Base-by-base conservation (phyloP, 2,329 filamentous ascomycete species). In the Neospermospora avenae region DNA sequence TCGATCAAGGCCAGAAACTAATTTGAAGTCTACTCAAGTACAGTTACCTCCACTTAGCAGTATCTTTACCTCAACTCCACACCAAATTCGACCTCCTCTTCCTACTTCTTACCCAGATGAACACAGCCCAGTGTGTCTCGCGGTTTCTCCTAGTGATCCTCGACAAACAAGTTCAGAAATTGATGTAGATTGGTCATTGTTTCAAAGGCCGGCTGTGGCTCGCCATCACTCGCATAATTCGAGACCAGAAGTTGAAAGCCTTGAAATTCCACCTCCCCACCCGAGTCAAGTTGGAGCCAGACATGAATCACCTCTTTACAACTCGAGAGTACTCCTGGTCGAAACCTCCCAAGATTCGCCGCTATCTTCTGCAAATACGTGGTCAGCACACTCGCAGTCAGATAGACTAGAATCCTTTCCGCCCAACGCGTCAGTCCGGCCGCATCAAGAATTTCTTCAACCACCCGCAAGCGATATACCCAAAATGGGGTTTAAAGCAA, bases 21-120 rank as follows among this genome's bases (percentile, higher is more conserved):
- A 44, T 39, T 59, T 65, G 24, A 67, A 68, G 13, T 42, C 62
- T 34, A 55, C 63, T 25, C 64, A 70, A 65, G 71, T 73, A 63
- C 67, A 68, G 28, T 63, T 74, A 4, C 72, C 72, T 45, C 67
- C 72, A 14, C 55, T 74, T 44, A 74, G 69, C 55, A 73, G 71
- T 60, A 49, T 74, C 7, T 71, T 73, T 67, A 68, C 61, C 16
- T 64, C 69, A 24, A 48, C 64, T 45, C 37, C 63, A 55, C 63
- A 63, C 46, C 65, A 58, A 57, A 60, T 31, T 37, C 61, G 63
- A 44, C 65, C 67, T 28, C 58, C 65, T 28, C 58, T 64, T 48
- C 66, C 64, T 39, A 69, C 70, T 16, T 65, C 71, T 34, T 72
- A 69, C 58, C 68, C 68, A 18, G 70, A 72, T 37, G 61, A 63